phyloP scores from a whole-genome alignment of 208 protist genomes.

The Phytomonas sp. region DNA sequence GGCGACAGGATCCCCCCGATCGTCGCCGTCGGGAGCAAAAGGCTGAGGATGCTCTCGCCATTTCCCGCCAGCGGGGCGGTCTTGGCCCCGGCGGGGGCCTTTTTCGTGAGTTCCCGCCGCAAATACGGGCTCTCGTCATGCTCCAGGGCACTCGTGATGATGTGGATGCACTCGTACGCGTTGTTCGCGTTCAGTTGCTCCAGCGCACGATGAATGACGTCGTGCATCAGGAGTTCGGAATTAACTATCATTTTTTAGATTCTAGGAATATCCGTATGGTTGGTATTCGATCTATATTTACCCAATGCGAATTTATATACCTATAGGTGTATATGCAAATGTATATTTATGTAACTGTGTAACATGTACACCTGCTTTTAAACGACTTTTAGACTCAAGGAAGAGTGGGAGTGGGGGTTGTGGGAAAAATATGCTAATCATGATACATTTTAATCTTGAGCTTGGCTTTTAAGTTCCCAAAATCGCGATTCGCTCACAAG shows the following conservation, averaged over 20 bases:
- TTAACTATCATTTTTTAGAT: slow-evolving; percentile 44
- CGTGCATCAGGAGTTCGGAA: slow-evolving; percentile 53
- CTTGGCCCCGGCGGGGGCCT: slow-evolving; percentile 1
- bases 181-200: slow-evolving; percentile 63
- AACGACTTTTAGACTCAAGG: not conserved
- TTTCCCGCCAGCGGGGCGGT: not conserved
- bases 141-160: slow-evolving; percentile 30
- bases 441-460: not conserved
- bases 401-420: not conserved
- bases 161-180: slow-evolving; percentile 37
- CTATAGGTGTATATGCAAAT: slow-evolving; percentile 9
- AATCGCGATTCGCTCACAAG: no score
- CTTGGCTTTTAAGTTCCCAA: no score
- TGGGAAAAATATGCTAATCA: not conserved
- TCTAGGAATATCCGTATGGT: not conserved
- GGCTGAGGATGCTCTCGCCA: not conserved
- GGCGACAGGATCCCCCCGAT: not conserved
- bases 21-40: not conserved
- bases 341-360: slow-evolving; percentile 2
- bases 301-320: not conserved
- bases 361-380: not conserved
- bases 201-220: slow-evolving; percentile 48
- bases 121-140: slow-evolving; percentile 13
- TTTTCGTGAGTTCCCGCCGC: slow-evolving; percentile 15
- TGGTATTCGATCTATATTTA: not conserved